phyloP scores from a whole-genome alignment of 768 basidiomycete species.

The Clathrus columnatus region DNA sequence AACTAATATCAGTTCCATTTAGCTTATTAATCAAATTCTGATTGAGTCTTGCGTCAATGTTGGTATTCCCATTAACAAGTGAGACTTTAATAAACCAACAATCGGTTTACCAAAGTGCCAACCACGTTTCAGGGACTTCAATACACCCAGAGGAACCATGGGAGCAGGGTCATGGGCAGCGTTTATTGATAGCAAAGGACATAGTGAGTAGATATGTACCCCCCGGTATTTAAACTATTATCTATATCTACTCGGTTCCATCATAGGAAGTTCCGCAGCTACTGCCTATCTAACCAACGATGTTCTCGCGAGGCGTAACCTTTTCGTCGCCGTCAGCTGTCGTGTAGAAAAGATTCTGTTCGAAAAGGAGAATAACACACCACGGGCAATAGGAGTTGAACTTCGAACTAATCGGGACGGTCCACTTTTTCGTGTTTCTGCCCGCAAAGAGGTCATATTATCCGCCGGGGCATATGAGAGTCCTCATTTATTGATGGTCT shows the following conservation, averaged over 20 bases:
- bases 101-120: conserved; percentile 8
- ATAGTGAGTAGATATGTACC: neutral
- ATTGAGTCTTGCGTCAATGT: conserved; percentile 41
- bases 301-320: conserved; percentile 16
- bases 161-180: conserved; percentile 24
- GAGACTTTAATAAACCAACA: neutral
- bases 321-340: conserved; percentile 17
- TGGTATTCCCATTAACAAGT: conserved; percentile 40
- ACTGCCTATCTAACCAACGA: conserved; percentile 18
- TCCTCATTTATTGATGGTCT: conserved; percentile 29
- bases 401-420: no score
- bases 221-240: conserved; percentile 49
- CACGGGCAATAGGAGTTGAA: no score
- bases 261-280: conserved; percentile 18
- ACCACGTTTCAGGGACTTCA: conserved; percentile 47
- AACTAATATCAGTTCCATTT: conserved; percentile 40
- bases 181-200: conserved; percentile 21
- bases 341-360: no score
- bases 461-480: conserved; percentile 26
- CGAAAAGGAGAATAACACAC: no score
- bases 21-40: conserved; percentile 40
- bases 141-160: conserved; percentile 43
- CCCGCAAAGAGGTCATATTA: no score
- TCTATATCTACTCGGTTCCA: conserved; percentile 39
- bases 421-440: no score